A percentile compares a stretch with the other conserved stretches of the same genome.
Evolutionary conservation across 2,329 filamentous ascomycete species (phyloP).

Genomic region (Venturia effusa): DNA sequence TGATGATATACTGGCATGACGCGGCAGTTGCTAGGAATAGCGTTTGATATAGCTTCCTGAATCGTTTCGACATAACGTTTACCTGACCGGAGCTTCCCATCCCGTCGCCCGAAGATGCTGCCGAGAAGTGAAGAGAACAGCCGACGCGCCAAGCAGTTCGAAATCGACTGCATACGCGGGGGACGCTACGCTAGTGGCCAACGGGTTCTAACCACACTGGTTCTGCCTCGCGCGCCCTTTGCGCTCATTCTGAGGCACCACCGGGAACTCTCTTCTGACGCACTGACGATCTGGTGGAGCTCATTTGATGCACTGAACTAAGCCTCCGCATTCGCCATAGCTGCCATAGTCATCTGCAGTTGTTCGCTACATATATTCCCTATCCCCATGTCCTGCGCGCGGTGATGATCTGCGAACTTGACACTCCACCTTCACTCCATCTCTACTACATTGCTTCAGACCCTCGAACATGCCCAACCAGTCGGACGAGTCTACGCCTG

Average conservation of each 20-base stretch:
- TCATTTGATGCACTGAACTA: neutral
- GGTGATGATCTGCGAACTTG: neutral
- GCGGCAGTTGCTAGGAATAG: no score
- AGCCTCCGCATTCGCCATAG: conserved; percentile 3
- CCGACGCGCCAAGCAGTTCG: neutral
- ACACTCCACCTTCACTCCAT: neutral
- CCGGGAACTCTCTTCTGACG: neutral
- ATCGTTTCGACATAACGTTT: no score
- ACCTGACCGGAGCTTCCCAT: neutral
- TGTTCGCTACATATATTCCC: conserved; percentile 9
- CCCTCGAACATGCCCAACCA: neutral
- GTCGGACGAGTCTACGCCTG: conserved; percentile 9
- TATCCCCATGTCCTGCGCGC: conserved; percentile 9
- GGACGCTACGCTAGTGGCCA: neutral
- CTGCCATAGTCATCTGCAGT: neutral
- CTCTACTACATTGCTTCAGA: neutral
- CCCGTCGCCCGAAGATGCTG: neutral
- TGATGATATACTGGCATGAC: no score
- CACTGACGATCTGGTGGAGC: conserved; percentile 8
- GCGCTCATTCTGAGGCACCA: conserved; percentile 4
- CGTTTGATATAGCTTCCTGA: neutral
- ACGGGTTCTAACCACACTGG: neutral
- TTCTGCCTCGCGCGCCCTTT: neutral
- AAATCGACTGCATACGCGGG: neutral
- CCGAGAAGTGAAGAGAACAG: neutral